Evolutionary conservation across 139 green algal species (phyloP).

Genomic region (Chlorella ohadii): DNA sequence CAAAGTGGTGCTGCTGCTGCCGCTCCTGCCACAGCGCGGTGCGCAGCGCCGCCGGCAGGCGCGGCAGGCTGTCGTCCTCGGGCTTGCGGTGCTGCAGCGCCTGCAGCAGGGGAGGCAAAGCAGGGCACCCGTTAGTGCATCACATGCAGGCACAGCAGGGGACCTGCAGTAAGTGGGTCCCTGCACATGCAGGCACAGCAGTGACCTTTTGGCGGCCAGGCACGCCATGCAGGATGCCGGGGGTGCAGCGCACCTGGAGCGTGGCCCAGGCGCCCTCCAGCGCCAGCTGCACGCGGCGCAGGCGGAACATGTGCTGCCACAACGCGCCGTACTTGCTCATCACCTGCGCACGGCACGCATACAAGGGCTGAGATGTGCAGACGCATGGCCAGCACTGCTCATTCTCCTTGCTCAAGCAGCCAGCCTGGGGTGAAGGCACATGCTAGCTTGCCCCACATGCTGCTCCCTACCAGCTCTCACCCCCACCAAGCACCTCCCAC

Average conservation of each 20-base stretch:
- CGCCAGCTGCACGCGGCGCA: conserved; percentile 75
- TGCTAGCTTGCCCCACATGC: background rate
- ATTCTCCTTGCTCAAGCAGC: background rate
- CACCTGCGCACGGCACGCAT: conserved; percentile 29
- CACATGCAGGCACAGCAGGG: background rate
- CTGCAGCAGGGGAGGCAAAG: too few relatives aligned
- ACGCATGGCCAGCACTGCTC: background rate
- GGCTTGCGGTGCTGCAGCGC: conserved; percentile 16
- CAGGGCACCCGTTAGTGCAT: too few relatives aligned
- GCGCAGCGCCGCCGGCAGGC: conserved; percentile 8
- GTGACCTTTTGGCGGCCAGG: background rate
- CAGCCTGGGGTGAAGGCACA: background rate
- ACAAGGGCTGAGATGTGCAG: too few relatives aligned
- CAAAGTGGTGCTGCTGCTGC: conserved; percentile 83
- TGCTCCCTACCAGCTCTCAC: background rate
- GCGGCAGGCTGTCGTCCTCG: background rate
- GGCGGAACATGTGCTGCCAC: conserved; percentile 84
- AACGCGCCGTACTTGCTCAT: conserved; percentile 78
- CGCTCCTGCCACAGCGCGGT: conserved; percentile 69
- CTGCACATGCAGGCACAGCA: background rate
- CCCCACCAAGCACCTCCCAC: background rate
- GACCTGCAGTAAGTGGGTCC: too few relatives aligned
- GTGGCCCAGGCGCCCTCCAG: conserved; percentile 80
- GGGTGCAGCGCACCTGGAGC: conserved; percentile 17
- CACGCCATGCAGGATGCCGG: background rate